Base-by-base conservation (phyloP, 2,329 filamentous ascomycete genomes). In the Epichloe gansuensis region DNA sequence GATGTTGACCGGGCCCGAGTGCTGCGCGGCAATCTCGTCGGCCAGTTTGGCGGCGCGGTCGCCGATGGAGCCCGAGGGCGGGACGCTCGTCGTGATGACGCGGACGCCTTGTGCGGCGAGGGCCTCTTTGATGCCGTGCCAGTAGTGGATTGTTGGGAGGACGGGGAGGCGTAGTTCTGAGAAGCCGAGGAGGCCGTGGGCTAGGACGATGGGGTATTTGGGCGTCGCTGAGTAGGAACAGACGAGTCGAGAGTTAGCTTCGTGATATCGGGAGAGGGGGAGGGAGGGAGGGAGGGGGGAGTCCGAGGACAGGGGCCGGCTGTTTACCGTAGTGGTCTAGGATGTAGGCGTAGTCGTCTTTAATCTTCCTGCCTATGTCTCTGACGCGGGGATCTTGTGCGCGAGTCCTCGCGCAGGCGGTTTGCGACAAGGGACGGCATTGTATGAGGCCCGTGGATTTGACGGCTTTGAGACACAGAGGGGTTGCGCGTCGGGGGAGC, bases 111-210 rank as follows among this genome's bases (percentile, higher is more conserved):
- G 75, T 7, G 74, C 71, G 6, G 59, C 64, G 44, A 85, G 70
- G 12, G 78, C 80, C 17, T 80, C 74, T 23, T 71, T 71, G 56
- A 85, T 84, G 49, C 81, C 81, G 56, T 75, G 74, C 81, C 81
- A 85, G 68, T 85, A 84, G 45, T 78, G 73, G 38, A 83, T 71
- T 2, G 74, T 64, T 0, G 80, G 79, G 3, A 83, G 66, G 1
- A 74, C 69, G 12, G 69, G 71, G 15, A 81, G 61, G 38, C 67
- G 69, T 23, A 84, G 68, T 61, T 82, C 75, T 39, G 77, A 72
- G 62, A 84, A 85, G 59, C 81, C 81, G 49, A 84, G 68, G 47
- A 85, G 71, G 52, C 81, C 81, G 60, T 84, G 81, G 50, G 81
- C 80, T 36, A 85, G 75, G 51, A 84, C 79, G 51, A 85, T 76